Evolutionary conservation across 2,329 filamentous ascomycete genomes (phyloP).

Genomic region (Diaporthe caulivora): DNA sequence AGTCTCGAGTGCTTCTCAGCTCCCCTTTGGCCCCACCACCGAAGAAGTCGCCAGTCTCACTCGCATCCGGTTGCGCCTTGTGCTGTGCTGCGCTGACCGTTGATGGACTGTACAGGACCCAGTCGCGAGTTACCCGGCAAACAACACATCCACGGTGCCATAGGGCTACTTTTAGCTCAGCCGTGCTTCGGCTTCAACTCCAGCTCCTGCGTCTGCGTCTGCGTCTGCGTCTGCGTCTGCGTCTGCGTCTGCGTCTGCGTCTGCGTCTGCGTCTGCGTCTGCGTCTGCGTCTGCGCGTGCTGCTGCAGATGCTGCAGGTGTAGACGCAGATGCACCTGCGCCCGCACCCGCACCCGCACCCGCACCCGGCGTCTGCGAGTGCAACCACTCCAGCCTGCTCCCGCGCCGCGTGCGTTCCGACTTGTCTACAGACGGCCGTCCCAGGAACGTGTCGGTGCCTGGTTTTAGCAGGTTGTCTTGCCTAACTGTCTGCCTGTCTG

Average conservation of each 20-base stretch:
- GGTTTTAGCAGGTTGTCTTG: background rate
- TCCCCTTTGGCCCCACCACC: constrained; percentile 22
- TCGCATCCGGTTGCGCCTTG: constrained; percentile 11
- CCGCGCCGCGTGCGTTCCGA: background rate
- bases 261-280: constrained; percentile 1
- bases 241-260: background rate
- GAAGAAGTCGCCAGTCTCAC: constrained; percentile 7
- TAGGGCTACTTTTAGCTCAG: constrained; percentile 29
- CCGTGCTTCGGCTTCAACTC: constrained; percentile 6
- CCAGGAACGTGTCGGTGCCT: background rate
- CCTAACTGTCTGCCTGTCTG: background rate
- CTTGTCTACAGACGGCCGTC: constrained; percentile 4
- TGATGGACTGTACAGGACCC: background rate
- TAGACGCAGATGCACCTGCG: background rate
- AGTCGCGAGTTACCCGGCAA: background rate
- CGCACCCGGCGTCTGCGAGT: constrained; percentile 4
- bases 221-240: background rate
- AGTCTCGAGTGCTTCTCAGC: constrained; percentile 21
- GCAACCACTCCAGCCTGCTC: constrained; percentile 19
- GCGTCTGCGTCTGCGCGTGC: background rate
- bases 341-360: background rate
- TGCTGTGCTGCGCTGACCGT: constrained; percentile 16
- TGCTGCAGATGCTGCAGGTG: background rate
- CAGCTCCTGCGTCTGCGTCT: constrained; percentile 10
- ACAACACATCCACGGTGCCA: background rate